Base-by-base conservation (phyloP, 2,329 filamentous ascomycete genomes). In the Alternaria sp. region DNA sequence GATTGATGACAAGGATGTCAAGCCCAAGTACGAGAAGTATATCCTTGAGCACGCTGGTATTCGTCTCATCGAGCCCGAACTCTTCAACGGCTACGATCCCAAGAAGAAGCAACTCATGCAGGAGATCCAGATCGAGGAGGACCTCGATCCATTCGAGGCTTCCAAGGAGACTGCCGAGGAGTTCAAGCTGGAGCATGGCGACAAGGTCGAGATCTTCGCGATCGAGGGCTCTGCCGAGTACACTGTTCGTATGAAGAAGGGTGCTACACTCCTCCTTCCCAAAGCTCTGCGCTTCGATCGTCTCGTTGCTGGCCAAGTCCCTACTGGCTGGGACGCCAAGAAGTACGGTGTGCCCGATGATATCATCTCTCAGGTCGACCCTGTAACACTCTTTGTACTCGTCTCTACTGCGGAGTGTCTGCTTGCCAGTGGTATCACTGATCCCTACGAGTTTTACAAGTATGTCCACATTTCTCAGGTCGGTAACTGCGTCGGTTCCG, bases 371-470 rank as follows among this genome's bases (percentile, higher is more conserved):
- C 95, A 99, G 79, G 95, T 99, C 65, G 96, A 99, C 75, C 95
- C 94, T 6, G 94, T 98, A 68, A 97, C 95, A 1, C 86, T 99
- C 49, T 99, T 92, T 77, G 92, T 98, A 30, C 90, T 99, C 46
- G 94, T 98, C 47, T 96, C 92, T 54, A 96, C 94, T 48, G 93
- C 91, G 1, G 96, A 99, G 81, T 89, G 94, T 60, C 89, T 99
- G 7, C 86, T 99, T 52, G 91, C 93, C 30, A 91, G 92, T 64
- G 95, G 95, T 89, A 94, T 99, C 79, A 98, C 95, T 26, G 96
- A 99, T 77, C 96, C 95, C 20, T 99, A 98, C 77, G 95, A 99
- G 82, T 98, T 99, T 83, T 99, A 99, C 88, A 94, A 98, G 85
- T 99, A 99, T 75, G 94, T 99, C 65, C 95, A 99, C 80, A 89